Base-by-base conservation (phyloP, 306 rosid genomes). In the Glycine latifolia region DNA sequence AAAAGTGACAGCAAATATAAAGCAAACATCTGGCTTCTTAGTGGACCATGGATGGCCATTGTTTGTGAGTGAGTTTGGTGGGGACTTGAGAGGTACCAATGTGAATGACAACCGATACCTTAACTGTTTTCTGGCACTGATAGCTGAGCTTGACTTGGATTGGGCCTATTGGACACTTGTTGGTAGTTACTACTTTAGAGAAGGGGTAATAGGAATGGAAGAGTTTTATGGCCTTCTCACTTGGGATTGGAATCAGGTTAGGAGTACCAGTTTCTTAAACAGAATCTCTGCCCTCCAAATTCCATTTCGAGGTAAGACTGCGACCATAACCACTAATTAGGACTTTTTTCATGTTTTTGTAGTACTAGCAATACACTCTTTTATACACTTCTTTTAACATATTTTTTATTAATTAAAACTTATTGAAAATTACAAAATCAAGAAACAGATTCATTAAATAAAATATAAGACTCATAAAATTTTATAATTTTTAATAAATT, bases 111-210 rank as follows among this genome's bases (percentile, higher is more conserved):
- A 95, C 12, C 84, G 97, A 77, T 95, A 89, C 78, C 69, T 95
- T 9, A 83, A 73, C 43, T 95, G 98, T 79, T 88, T 93, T 78
- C 0, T 89, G 71, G 88, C 90, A 31, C 11, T 77, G 54, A 89
- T 89, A 0, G 99, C 97, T 67, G 93, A 90, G 5, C 88, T 87
- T 79, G 99, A 95, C 71, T 78, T 90, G 50, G 99, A 95, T 75
- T 95, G 89, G 91, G 92, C 99, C 12, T 39, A 86, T 6, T 95
- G 99, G 99, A 78, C 99, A 9, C 86, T 95, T 10, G 96, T 78
- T 20, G 99, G 98, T 5, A 93, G 98, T 70, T 93, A 95, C 73
- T 90, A 93, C 80, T 44, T 90, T 3, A 91, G 93, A 81, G 54
- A 89, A 78, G 98, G 96, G 4, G 89, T 91, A 39, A 10, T 85